Percentiles rank a stretch among this genome's conserved stretches.
phyloP scores from a whole-genome alignment of 73 alveolate genomes.

The Stentor coeruleus region DNA sequence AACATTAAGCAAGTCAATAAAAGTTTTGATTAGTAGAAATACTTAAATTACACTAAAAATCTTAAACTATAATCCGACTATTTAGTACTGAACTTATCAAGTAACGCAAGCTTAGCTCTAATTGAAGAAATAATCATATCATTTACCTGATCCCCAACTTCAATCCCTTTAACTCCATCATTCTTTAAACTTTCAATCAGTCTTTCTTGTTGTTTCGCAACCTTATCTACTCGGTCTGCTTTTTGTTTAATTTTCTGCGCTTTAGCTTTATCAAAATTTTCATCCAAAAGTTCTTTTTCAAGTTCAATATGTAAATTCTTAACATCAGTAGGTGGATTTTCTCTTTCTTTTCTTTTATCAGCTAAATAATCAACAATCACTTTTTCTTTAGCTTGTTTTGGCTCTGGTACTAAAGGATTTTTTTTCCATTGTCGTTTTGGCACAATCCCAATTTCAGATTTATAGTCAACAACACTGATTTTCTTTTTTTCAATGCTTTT shows the following conservation, averaged over 20 bases:
- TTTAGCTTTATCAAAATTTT: constrained; percentile 5
- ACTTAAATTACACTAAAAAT: too few species aligned
- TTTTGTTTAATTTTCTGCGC: not conserved
- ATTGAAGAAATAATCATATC: constrained; percentile 11
- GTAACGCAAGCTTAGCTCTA: constrained; percentile 22
- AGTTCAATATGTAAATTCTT: not conserved
- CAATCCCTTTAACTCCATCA: not conserved
- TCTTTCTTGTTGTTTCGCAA: not conserved
- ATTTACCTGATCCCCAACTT: constrained; percentile 17
- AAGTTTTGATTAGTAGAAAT: too few species aligned
- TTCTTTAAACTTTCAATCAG: not conserved
- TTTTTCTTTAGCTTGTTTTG: not conserved
- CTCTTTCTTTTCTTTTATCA: constrained; percentile 4
- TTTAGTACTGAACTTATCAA: too few species aligned
- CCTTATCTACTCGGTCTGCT: not conserved
- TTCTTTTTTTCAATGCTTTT: not conserved
- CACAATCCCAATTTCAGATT: not conserved
- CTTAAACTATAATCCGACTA: too few species aligned
- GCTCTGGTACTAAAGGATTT: constrained; percentile 13
- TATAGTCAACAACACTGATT: not conserved
- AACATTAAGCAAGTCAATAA: too few species aligned
- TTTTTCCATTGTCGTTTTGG: not conserved
- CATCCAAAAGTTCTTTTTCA: not conserved
- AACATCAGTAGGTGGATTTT: not conserved
- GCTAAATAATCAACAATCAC: not conserved